A percentile compares a stretch with the other conserved stretches of the same genome.
These are phyloP conservation scores for Vanderwaltozyma yarrowii DNA, from an alignment of 805 yeast genomes.

Conservation along the genomic window DNA sequence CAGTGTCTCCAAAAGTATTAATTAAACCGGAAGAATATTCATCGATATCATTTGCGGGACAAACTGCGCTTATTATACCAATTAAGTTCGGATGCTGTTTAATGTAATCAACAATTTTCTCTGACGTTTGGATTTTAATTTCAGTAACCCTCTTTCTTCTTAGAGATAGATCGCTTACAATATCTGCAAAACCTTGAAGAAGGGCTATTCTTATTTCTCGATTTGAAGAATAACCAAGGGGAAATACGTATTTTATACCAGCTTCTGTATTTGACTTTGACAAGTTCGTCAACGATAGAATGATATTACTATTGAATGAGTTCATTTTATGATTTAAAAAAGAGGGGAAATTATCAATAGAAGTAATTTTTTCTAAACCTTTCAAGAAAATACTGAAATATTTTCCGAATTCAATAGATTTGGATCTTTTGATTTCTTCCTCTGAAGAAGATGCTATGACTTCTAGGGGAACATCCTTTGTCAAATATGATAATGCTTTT, in stretches of 20 bases:
- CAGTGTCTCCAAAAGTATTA: conserved; percentile 37
- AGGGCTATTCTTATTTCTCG: conserved; percentile 56
- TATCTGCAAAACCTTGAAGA: conserved; percentile 63
- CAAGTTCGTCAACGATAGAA: conserved; percentile 55
- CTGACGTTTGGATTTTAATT: conserved; percentile 11
- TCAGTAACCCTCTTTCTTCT: conserved; percentile 19
- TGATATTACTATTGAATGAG: conserved; percentile 47
- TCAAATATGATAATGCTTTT: conserved; percentile 41
- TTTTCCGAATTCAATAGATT: conserved; percentile 54
- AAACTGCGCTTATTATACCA: conserved; percentile 45
- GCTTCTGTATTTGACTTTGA: conserved; percentile 62
- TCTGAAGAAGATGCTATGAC: conserved; percentile 43
- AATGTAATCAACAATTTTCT: conserved; percentile 19
- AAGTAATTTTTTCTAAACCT: conserved; percentile 30
- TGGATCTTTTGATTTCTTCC: conserved; percentile 40
- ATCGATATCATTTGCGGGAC: conserved; percentile 59
- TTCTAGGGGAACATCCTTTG: conserved; percentile 46
- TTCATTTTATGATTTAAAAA: conserved; percentile 41
- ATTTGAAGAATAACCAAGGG: conserved; percentile 65
- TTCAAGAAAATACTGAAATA: conserved; percentile 51
- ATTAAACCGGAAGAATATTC: conserved; percentile 54
- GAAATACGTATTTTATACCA: conserved; percentile 63
- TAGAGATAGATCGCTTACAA: conserved; percentile 30
- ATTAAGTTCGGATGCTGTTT: conserved; percentile 34
- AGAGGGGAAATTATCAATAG: conserved; percentile 23